Evolutionary conservation across 495 filamentous ascomycete genomes (phyloP).

Genomic region (Bathelium albidoporum): DNA sequence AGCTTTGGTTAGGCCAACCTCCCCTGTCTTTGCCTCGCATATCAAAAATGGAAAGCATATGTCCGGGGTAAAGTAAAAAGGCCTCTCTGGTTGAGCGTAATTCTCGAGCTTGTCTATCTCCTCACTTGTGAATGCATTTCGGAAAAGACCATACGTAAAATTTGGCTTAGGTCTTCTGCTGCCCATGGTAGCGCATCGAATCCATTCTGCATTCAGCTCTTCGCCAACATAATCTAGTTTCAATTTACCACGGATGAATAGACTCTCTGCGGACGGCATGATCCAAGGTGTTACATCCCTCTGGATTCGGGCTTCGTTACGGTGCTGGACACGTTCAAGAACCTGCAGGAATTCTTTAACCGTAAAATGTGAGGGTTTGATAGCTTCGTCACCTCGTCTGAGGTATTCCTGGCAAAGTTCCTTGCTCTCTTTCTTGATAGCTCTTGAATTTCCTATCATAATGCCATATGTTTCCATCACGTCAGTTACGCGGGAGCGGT

Average conservation of each 20-base stretch:
- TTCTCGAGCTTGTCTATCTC: not conserved
- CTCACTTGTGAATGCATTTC: not conserved
- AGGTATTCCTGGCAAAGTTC: not conserved
- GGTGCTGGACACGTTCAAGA: not conserved
- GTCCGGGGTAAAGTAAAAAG: not conserved
- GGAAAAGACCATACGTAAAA: not conserved
- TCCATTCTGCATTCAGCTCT: not conserved
- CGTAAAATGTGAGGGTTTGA: not conserved
- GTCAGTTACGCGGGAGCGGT: not conserved
- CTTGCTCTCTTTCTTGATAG: not conserved
- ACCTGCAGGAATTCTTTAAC: not conserved
- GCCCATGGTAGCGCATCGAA: not conserved
- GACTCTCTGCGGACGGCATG: not conserved
- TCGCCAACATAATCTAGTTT: not conserved
- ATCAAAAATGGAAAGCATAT: not conserved
- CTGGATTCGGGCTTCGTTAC: not conserved
- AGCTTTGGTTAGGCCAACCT: not conserved
- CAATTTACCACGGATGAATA: not conserved
- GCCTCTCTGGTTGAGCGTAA: not conserved
- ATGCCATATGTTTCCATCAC: not conserved
- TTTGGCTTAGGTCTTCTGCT: not conserved
- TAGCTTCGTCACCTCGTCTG: not conserved
- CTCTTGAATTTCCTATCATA: not conserved
- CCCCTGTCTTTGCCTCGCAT: not conserved
- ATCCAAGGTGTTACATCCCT: not conserved